Evolutionary conservation across 2,329 filamentous ascomycete species (phyloP).

Genomic region (Talaromyces marneffei): DNA sequence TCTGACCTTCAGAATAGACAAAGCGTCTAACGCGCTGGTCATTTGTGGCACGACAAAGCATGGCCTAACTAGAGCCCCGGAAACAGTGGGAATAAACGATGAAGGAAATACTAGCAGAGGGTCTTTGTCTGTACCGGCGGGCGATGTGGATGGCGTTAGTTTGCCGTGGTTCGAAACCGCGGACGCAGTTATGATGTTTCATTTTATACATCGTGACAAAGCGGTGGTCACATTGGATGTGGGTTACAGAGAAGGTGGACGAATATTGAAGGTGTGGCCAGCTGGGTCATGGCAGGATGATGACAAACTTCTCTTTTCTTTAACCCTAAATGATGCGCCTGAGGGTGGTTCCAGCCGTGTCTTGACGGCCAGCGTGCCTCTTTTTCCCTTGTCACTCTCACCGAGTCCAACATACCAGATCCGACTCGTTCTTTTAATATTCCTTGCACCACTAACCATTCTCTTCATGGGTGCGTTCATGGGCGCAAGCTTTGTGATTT

Average conservation of each 20-base stretch:
- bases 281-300: neutral
- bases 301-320: neutral
- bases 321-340: neutral
- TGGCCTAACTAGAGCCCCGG: neutral
- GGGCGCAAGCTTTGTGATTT: neutral
- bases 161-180: slow-evolving; percentile 11
- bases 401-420: neutral
- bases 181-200: slow-evolving; percentile 6
- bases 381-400: slow-evolving; percentile 3
- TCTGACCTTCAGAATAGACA: slow-evolving; percentile 3
- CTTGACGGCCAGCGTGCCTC: neutral
- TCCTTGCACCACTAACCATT: slow-evolving; percentile 8
- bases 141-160: slow-evolving; percentile 7
- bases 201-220: slow-evolving; percentile 4
- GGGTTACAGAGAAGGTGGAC: neutral
- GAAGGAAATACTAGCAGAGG: neutral
- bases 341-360: neutral
- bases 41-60: neutral
- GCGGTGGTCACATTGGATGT: neutral
- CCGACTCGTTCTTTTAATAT: neutral
- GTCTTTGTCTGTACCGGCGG: neutral
- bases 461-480: neutral
- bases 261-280: slow-evolving; percentile 3
- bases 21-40: neutral
- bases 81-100: neutral